phyloP scores from a whole-genome alignment of 2,329 filamentous ascomycete species.

The Plectosphaerella plurivora region DNA sequence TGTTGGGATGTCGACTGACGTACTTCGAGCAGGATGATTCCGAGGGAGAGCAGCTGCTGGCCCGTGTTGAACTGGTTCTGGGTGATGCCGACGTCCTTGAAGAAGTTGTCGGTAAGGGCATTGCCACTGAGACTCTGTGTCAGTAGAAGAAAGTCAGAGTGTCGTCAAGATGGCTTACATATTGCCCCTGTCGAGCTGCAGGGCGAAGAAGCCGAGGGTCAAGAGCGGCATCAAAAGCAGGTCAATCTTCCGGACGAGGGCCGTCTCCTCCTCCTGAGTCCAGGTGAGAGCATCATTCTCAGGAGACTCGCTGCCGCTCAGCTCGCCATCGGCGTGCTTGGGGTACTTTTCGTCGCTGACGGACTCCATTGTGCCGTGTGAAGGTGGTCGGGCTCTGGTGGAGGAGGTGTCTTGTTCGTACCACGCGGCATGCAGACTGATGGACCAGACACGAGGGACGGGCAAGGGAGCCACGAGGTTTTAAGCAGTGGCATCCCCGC shows the following conservation, averaged over 20 bases:
- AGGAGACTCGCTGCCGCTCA: neutral
- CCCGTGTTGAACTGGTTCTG: constrained; percentile 50
- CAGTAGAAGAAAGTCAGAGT: neutral
- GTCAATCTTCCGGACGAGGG: constrained; percentile 29
- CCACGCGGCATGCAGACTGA: no score
- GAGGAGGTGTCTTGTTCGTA: no score
- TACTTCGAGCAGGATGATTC: constrained; percentile 38
- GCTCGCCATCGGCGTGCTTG: neutral
- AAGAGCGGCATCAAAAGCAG: constrained; percentile 39
- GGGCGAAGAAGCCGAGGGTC: constrained; percentile 39
- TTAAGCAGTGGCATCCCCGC: no score
- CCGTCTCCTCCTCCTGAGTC: constrained; percentile 21
- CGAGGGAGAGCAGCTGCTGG: constrained; percentile 43
- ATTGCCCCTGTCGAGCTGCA: constrained; percentile 30
- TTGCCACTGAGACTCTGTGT: constrained; percentile 5
- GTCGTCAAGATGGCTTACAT: constrained; percentile 18
- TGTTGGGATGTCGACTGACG: neutral
- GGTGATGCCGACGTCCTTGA: constrained; percentile 42
- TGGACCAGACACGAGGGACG: no score
- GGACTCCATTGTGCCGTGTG: neutral
- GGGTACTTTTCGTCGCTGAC: neutral
- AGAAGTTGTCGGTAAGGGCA: constrained; percentile 25
- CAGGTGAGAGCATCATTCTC: constrained; percentile 6
- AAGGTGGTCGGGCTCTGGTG: neutral
- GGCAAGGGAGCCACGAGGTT: no score